Evolutionary conservation across 352 stramenopile species (phyloP), one percentile per base, ranked within the genome.

Genomic region (Pythium biforme): DNA sequence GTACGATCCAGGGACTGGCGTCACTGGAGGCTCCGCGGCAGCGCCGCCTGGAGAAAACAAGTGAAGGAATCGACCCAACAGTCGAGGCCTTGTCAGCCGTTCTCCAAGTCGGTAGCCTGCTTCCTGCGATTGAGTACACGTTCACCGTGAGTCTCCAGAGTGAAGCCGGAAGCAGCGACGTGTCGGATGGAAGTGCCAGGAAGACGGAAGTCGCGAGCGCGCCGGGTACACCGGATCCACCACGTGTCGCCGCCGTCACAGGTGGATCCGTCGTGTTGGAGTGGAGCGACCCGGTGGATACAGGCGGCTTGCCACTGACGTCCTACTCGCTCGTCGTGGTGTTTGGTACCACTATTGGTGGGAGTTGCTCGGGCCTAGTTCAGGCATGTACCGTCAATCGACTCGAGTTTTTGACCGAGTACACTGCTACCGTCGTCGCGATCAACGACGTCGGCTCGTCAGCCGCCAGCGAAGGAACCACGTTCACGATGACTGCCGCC

Each of bases 241-340:
- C 77, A 0, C 68, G 9, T 4, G 33, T 63, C 0, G 51, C 29
- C 12, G 8, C 10, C 0, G 61, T 73, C 8, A 88, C 77, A 1
- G 80, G 80, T 7, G 80, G 80, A 3, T 67, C 80, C 0, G 63
- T 86, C 46, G 52, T 46, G 8, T 23, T 89, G 1, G 34, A 17
- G 2, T 89, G 80, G 80, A 46, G 25, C 0, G 73, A 84, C 29
- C 77, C 80, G 0, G 64, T 89, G 0, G 80, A 89, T 31, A 82
- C 70, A 0, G 80, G 80, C 10, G 80, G 80, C 10, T 39, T 74
- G 11, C 69, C 77, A 1, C 55, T 89, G n/a, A 75, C 61, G 14
- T 78, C 68, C 0, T 87, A 83, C 40, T 26, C 29, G 9, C 56
- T 89, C 2, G 54, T 55, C 17, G 70, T 85, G 20, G 67, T 29